phyloP scores from a whole-genome alignment of 768 basidiomycete species.

The Boletus sp. region DNA sequence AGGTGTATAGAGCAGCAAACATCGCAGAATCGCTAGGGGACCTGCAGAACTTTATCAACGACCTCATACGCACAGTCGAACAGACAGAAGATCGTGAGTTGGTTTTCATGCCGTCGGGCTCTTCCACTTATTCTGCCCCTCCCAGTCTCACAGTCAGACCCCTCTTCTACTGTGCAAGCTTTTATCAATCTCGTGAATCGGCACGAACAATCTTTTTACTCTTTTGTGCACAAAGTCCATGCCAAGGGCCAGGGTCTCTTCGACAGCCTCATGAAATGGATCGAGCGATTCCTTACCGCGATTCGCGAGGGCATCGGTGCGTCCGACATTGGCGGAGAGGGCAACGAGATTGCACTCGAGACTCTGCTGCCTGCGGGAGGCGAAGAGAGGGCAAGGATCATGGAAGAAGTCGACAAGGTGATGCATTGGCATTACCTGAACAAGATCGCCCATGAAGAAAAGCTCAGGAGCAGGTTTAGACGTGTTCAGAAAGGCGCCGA shows the following conservation, averaged over 20 bases:
- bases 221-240: conserved; percentile 98
- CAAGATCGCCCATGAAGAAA: conserved; percentile 91
- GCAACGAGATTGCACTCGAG: conserved; percentile 67
- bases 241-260: conserved; percentile 94
- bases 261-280: conserved; percentile 93
- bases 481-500: conserved; percentile 45
- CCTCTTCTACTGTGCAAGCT: conserved; percentile 81
- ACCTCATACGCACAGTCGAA: conserved; percentile 93
- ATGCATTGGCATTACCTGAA: conserved; percentile 92
- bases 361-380: conserved; percentile 84
- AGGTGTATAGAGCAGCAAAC: conserved; percentile 96
- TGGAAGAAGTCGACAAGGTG: conserved; percentile 86
- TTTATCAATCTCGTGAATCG: conserved; percentile 93
- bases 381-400: conserved; percentile 68
- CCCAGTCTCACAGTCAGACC: conserved; percentile 79
- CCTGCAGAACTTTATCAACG: conserved; percentile 90
- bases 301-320: conserved; percentile 85
- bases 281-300: conserved; percentile 89
- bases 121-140: conserved; percentile 1
- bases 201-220: conserved; percentile 95
- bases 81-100: conserved; percentile 81
- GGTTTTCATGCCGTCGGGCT: not conserved
- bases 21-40: conserved; percentile 93
- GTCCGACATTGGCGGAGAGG: conserved; percentile 3
- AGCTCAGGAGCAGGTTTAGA: conserved; percentile 82